Conservation (phyloP, 2,329 filamentous ascomycete genomes). For the Ophiostoma sp. region DNA sequence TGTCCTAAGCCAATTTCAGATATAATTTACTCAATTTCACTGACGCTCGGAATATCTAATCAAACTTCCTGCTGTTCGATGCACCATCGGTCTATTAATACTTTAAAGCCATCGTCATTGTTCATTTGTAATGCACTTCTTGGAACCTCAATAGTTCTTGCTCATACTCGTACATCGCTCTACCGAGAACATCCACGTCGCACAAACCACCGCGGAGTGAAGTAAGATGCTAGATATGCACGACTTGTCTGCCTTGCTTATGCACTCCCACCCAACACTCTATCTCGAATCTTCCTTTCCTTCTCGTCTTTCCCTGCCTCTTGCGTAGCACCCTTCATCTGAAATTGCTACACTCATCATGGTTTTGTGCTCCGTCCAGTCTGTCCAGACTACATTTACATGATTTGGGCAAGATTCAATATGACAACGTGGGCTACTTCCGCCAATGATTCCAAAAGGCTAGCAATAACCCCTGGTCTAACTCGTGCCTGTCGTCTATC, state of each 20-base stretch:
- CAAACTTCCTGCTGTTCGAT: neutral
- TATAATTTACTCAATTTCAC: neutral
- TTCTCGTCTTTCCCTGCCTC: neutral
- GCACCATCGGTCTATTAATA: neutral
- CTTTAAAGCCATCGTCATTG: neutral
- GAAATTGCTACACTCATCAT: neutral
- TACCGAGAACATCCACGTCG: neutral
- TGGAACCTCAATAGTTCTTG: neutral
- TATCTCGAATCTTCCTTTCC: neutral
- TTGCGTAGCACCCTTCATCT: neutral
- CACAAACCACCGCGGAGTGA: neutral
- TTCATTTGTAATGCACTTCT: neutral
- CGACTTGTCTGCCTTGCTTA: slow-evolving; percentile 1
- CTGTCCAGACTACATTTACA: neutral
- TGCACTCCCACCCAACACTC: neutral
- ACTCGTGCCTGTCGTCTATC: neutral
- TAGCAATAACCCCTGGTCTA: neutral
- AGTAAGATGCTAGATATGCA: neutral
- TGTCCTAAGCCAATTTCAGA: neutral
- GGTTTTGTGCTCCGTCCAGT: neutral
- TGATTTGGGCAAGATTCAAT: neutral
- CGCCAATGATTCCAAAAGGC: neutral
- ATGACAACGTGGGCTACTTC: neutral
- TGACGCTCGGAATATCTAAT: neutral
- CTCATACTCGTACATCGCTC: neutral